Base-by-base conservation (phyloP, 352 stramenopile species). In the Phytophthora hybrid region DNA sequence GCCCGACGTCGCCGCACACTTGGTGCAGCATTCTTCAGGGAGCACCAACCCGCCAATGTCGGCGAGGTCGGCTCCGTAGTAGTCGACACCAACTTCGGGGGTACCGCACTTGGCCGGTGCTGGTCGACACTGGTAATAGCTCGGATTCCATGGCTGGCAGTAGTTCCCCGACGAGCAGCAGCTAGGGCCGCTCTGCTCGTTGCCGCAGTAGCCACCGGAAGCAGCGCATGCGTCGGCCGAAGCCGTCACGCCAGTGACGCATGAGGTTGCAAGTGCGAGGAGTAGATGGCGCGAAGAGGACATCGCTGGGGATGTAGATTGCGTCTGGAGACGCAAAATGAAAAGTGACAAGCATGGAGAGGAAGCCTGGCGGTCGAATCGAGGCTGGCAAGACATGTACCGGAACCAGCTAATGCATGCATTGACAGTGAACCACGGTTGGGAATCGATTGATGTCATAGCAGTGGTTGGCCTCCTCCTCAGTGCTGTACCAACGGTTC, bases 61-160 rank as follows among this genome's bases (percentile, higher is more conserved):
- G 41, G 59, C 29, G 26, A 89, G 61, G 71, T 89, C 77, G 51
- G 71, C 74, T 29, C 82, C 82, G 41, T 74, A 78, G 21, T 80
- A 84, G 61, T 86, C 81, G 18, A 77, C 46, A 59, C 79, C 69
- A n/a, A 79, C 66, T n/a, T 77, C 41, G 59, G 79, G 76, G 26
- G 52, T 56, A 13, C 61, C 61, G 63, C 79, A 85, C 60, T 76
- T 54, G 18, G 62, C 23, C 3, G 73, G 79, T 39, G 66, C 60
- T 14, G 76, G 54, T 37, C 81, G 49, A 26, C 80, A 87, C 64
- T 88, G 78, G 76, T 78, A 85, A 65, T 81, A 79, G 18, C 23
- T 59, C 1, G 70, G 44, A 59, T 84, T 74, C 80, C 80, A 88
- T 1, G 80, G 78, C 62, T 80, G 78, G 73, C 80, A 88, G 76